phyloP scores from a whole-genome alignment of 495 filamentous ascomycete genomes.

The Tuber indicum region DNA sequence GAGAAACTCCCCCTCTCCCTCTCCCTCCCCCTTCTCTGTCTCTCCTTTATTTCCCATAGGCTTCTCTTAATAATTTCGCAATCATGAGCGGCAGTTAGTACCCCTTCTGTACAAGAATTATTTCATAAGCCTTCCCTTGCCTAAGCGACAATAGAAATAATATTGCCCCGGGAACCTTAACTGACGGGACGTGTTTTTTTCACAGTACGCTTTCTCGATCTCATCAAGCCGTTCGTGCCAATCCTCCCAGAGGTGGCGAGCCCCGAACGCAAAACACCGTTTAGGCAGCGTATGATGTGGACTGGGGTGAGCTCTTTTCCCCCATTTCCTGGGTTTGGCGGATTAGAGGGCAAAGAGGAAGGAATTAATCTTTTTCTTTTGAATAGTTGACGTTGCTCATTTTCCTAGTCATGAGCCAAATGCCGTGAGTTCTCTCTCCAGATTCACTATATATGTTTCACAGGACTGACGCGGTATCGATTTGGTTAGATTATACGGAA shows the following conservation, averaged over 20 bases:
- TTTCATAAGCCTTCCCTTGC: conserved; percentile 19
- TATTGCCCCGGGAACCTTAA: conserved; percentile 32
- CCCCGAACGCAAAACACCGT: conserved; percentile 91
- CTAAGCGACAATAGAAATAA: conserved; percentile 10
- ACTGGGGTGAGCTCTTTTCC: conserved; percentile 60
- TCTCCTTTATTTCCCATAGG: conserved; percentile 33
- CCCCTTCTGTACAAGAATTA: conserved; percentile 9
- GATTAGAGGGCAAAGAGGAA: conserved; percentile 10
- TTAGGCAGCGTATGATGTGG: conserved; percentile 99
- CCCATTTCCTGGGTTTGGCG: background rate
- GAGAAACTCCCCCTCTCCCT: conserved; percentile 19
- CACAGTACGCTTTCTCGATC: conserved; percentile 95
- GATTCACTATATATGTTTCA: conserved; percentile 19
- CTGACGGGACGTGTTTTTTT: conserved; percentile 21
- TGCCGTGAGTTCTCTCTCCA: conserved; percentile 54
- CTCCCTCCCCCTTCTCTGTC: conserved; percentile 25
- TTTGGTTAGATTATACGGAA: conserved; percentile 61
- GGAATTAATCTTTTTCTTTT: conserved; percentile 42
- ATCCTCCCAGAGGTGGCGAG: conserved; percentile 98
- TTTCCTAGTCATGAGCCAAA: conserved; percentile 99
- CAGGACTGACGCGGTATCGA: conserved; percentile 12
- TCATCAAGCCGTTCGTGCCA: conserved; percentile 98
- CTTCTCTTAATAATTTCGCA: conserved; percentile 42
- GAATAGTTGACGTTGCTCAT: conserved; percentile 81
- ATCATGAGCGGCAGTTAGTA: conserved; percentile 57